Evolutionary conservation across 2,329 filamentous ascomycete species (phyloP).

Genomic region (Harringtonia lauricola): DNA sequence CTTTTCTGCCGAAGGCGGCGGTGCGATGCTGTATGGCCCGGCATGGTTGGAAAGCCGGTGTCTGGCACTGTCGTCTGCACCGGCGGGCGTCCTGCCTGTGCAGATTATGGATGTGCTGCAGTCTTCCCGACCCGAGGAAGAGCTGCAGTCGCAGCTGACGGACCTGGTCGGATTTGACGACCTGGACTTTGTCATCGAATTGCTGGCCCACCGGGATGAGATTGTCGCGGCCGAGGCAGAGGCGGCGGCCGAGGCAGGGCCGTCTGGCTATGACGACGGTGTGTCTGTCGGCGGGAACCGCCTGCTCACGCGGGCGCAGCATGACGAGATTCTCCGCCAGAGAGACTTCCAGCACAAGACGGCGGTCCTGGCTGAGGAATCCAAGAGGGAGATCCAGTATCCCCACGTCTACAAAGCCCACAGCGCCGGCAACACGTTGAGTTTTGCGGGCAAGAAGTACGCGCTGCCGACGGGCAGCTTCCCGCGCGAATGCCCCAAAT

Average conservation of each 20-base stretch:
- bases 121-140: conserved; percentile 61
- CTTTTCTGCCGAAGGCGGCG: neutral
- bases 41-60: conserved; percentile 67
- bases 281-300: conserved; percentile 23
- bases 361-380: conserved; percentile 56
- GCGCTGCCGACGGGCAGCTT: conserved; percentile 67
- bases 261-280: neutral
- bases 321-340: conserved; percentile 65
- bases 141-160: conserved; percentile 80
- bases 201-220: conserved; percentile 67
- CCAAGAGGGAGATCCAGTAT: conserved; percentile 65
- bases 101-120: conserved; percentile 67
- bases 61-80: conserved; percentile 42
- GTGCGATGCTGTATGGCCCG: conserved; percentile 34
- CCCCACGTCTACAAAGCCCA: conserved; percentile 88
- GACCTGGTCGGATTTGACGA: conserved; percentile 91
- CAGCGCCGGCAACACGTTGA: conserved; percentile 76
- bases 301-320: conserved; percentile 64
- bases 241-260: conserved; percentile 11
- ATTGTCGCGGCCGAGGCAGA: conserved; percentile 42
- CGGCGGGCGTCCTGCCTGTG: conserved; percentile 58
- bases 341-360: conserved; percentile 79
- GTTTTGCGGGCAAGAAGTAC: conserved; percentile 69
- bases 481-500: conserved; percentile 60
- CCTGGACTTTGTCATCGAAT: conserved; percentile 81